Base-by-base conservation (phyloP, 352 stramenopile genomes). In the Globisporangium alternatum region DNA sequence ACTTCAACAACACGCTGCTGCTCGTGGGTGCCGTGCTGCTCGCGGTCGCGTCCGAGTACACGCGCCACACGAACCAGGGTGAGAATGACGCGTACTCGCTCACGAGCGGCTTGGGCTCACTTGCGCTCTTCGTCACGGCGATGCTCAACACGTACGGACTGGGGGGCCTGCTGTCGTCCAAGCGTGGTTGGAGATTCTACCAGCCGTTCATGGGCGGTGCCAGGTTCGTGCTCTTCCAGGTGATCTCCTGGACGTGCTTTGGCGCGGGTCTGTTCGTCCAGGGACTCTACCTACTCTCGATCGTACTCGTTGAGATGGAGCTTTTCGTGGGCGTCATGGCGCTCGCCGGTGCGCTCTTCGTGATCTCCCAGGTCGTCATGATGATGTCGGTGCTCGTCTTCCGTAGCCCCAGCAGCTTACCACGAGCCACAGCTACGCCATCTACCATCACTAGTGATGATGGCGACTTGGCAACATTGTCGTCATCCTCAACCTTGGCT, bases 1-100 rank as follows among this genome's bases (percentile, higher is more conserved):
- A 93, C 75, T 93, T 88, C 62, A 92, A 89, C 71, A 93, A 95
- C 70, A 89, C 92, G 79, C 63, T 93, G 62, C 68, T 91, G 48
- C 67, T 92, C 47, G 78, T 92, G 5, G 83, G 84, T 21, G 86
- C 84, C 12, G 68, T 87, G 28, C 28, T 90, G 30, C 62, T 95
- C 8, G 84, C 84, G 1, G 33, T 83, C 41, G 72, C 71, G 22
- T 90, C 83, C 31, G 84, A 93, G 62, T 76, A 78, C 64, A 74
- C 71, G n/a, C 78, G 75, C n/a, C 57, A 77, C 67, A 52, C 19
- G 3, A 62, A 56, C 35, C 31, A 37, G n/a, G 49, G 64, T 56
- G 17, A 55, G 47, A 45, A 74, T 68, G 47, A 68, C 76, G 41
- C 62, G 19, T 89, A 89, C 65, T 74, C 84, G 3, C 69, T 91